Evolutionary conservation across 768 basidiomycete species (phyloP).

Genomic region (Calvatia gigantea): DNA sequence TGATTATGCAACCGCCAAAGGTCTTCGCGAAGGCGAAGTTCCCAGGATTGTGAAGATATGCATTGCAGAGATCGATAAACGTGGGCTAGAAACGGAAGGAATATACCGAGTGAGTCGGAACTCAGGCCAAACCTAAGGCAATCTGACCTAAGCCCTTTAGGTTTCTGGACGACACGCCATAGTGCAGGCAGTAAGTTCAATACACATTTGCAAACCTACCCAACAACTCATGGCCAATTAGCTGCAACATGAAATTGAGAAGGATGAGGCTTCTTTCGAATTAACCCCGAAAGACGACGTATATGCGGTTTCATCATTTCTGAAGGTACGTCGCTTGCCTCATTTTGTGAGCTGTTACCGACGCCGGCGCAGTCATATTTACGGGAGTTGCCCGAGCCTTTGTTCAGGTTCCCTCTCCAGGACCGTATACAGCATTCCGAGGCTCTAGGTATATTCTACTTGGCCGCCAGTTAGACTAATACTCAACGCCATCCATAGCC

Average conservation of each 20-base stretch:
- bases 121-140: background rate
- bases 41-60: slow-evolving; percentile 82
- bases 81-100: slow-evolving; percentile 76
- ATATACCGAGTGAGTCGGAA: slow-evolving; percentile 62
- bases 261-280: slow-evolving; percentile 70
- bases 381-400: slow-evolving; percentile 84
- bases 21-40: slow-evolving; percentile 64
- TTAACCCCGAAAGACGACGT: slow-evolving; percentile 80
- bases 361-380: slow-evolving; percentile 59
- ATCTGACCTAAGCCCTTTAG: slow-evolving; percentile 29
- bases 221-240: slow-evolving; percentile 23
- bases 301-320: slow-evolving; percentile 75
- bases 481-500: slow-evolving; percentile 35
- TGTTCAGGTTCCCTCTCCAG: slow-evolving; percentile 76
- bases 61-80: slow-evolving; percentile 76
- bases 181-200: slow-evolving; percentile 68
- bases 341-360: slow-evolving; percentile 11
- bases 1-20: slow-evolving; percentile 84
- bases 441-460: slow-evolving; percentile 52
- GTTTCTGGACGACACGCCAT: slow-evolving; percentile 83
- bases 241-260: slow-evolving; percentile 86
- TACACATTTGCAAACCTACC: background rate
- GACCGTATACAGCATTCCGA: slow-evolving; percentile 83
- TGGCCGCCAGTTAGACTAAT: background rate
- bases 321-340: slow-evolving; percentile 57